phyloP scores from a whole-genome alignment of 1,139 yeast genomes.

The Blastobotrys persicus region DNA sequence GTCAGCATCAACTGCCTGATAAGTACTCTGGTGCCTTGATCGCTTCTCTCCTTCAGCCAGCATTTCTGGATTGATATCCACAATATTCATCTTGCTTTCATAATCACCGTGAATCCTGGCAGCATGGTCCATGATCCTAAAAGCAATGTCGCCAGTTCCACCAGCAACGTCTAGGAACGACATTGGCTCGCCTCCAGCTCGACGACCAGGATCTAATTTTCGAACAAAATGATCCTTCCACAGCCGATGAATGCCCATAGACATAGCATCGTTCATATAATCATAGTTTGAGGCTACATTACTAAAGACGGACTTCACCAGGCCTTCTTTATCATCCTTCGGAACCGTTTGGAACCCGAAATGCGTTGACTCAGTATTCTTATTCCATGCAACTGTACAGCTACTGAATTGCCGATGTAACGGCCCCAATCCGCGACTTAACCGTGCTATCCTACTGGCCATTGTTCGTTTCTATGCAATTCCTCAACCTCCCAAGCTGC shows the following conservation, averaged over 20 bases:
- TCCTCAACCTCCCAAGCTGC: not conserved
- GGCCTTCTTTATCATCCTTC: constrained; percentile 73
- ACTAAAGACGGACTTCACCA: constrained; percentile 85
- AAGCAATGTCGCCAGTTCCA: constrained; percentile 98
- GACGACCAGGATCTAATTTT: constrained; percentile 87
- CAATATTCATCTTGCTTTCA: constrained; percentile 79
- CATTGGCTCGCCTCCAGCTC: constrained; percentile 84
- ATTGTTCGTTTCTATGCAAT: not conserved
- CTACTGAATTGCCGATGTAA: constrained; percentile 6
- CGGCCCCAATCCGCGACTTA: not conserved
- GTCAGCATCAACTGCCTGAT: constrained; percentile 44
- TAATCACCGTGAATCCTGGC: constrained; percentile 72
- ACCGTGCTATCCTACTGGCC: not conserved
- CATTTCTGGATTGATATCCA: constrained; percentile 96
- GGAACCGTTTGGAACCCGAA: constrained; percentile 89
- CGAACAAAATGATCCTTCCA: constrained; percentile 93
- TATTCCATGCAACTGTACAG: not conserved
- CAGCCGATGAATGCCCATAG: constrained; percentile 87
- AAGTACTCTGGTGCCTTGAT: constrained; percentile 47
- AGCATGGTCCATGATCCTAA: constrained; percentile 91
- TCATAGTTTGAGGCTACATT: constrained; percentile 94
- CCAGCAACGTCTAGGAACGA: constrained; percentile 96
- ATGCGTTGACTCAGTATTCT: constrained; percentile 48
- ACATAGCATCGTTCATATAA: constrained; percentile 97
- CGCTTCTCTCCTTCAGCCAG: constrained; percentile 85